phyloP scores from a whole-genome alignment of 148 eudicot genomes.

The Drosera capensis region DNA sequence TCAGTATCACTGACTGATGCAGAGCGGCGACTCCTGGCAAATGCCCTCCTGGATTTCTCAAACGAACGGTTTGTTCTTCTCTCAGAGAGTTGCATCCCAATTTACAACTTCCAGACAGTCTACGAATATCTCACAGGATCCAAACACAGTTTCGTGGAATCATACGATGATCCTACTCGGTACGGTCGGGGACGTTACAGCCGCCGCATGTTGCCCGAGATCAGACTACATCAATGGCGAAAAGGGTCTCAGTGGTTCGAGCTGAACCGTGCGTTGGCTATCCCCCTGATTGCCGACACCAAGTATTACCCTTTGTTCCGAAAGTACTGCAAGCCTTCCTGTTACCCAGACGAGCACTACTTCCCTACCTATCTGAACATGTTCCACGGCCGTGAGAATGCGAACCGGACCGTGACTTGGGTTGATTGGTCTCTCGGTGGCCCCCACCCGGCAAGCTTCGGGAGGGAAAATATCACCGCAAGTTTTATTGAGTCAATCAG shows the following conservation, averaged over 20 bases:
- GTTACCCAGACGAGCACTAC: slow-evolving; percentile 83
- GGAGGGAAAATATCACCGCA: slow-evolving; percentile 38
- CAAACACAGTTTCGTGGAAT: slow-evolving; percentile 45
- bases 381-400: slow-evolving; percentile 28
- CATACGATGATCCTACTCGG: slow-evolving; percentile 61
- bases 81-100: slow-evolving; percentile 78
- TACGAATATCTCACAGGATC: slow-evolving; percentile 59
- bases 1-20: slow-evolving; percentile 51
- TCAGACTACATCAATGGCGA: slow-evolving; percentile 52
- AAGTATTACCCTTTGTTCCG: slow-evolving; percentile 49
- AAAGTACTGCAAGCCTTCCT: slow-evolving; percentile 51
- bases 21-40: slow-evolving; percentile 66
- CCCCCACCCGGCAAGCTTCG: slow-evolving; percentile 66
- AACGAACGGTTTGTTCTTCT: slow-evolving; percentile 67
- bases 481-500: slow-evolving; percentile 43
- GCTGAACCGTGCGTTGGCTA: slow-evolving; percentile 37
- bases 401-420: slow-evolving; percentile 62
- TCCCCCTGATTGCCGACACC: slow-evolving; percentile 44
- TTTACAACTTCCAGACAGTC: slow-evolving; percentile 54
- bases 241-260: slow-evolving; percentile 90
- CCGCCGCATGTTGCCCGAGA: slow-evolving; percentile 43
- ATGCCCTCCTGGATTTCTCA: slow-evolving; percentile 77
- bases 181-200: slow-evolving; percentile 79
- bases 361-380: slow-evolving; percentile 50
- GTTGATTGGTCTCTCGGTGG: slow-evolving; percentile 58